phyloP scores from a whole-genome alignment of 352 stramenopile species.

The Phytophthora pseudosyringae region DNA sequence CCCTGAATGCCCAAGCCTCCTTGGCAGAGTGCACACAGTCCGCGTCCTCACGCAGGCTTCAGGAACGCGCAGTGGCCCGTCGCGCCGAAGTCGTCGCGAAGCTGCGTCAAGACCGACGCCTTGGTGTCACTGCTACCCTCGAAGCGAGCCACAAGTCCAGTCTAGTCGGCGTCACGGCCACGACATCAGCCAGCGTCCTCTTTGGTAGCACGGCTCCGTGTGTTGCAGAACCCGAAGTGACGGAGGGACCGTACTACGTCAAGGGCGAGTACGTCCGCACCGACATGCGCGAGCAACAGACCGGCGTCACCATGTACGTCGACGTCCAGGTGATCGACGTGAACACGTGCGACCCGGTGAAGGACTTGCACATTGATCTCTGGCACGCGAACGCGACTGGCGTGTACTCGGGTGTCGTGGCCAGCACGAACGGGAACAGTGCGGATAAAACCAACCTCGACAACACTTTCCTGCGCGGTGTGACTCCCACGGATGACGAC shows the following conservation, averaged over 20 bases:
- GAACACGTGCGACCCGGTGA: constrained; percentile 27
- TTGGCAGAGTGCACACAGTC: constrained; percentile 12
- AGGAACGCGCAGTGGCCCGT: constrained; percentile 20
- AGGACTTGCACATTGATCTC: constrained; percentile 33
- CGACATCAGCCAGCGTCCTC: constrained; percentile 18
- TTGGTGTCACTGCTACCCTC: constrained; percentile 19
- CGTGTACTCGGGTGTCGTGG: constrained; percentile 36
- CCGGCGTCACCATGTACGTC: constrained; percentile 29
- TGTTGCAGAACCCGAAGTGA: constrained; percentile 32
- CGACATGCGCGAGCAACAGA: constrained; percentile 30
- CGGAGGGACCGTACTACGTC: constrained; percentile 37
- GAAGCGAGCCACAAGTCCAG: constrained; percentile 24
- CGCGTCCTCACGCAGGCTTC: constrained; percentile 12
- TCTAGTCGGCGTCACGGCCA: constrained; percentile 2
- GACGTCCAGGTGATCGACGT: constrained; percentile 36
- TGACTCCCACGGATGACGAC: constrained; percentile 28
- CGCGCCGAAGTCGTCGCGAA: constrained; percentile 21
- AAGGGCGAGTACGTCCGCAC: constrained; percentile 27
- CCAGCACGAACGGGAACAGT: constrained; percentile 28
- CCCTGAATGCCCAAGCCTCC: constrained; percentile 4
- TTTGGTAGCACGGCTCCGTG: constrained; percentile 16
- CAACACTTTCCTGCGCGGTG: constrained; percentile 30
- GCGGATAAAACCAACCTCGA: constrained; percentile 25
- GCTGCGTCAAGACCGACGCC: constrained; percentile 21
- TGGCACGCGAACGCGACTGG: constrained; percentile 37